These are phyloP conservation scores for Kalmusia sp. DNA, from an alignment of 2,329 filamentous ascomycete genomes.

Conservation along the genomic window DNA sequence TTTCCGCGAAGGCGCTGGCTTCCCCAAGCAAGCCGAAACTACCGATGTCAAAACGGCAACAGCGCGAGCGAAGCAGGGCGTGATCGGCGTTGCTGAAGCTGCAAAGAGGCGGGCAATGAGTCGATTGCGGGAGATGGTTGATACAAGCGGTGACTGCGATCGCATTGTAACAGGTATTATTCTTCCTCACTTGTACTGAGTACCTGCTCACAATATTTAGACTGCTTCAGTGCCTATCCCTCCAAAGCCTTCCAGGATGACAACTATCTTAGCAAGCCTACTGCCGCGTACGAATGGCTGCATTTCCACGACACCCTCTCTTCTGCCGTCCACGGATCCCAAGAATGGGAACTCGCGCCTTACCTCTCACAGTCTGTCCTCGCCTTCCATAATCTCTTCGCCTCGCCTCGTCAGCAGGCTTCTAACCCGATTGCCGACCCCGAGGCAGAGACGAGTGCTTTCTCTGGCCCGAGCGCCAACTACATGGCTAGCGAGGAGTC, in stretches of 20 bases:
- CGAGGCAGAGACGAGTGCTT: slow-evolving; percentile 65
- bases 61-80: slow-evolving; percentile 53
- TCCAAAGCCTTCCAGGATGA: slow-evolving; percentile 92
- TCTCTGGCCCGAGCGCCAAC: slow-evolving; percentile 81
- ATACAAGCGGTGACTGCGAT: slow-evolving; percentile 79
- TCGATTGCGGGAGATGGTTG: slow-evolving; percentile 76
- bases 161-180: slow-evolving; percentile 69
- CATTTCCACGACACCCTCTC: slow-evolving; percentile 89
- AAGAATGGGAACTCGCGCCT: slow-evolving; percentile 90
- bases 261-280: slow-evolving; percentile 85
- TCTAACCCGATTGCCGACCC: slow-evolving; percentile 53
- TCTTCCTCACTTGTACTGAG: too few relatives aligned
- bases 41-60: slow-evolving; percentile 61
- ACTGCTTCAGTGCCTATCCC: slow-evolving; percentile 88
- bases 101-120: slow-evolving; percentile 76
- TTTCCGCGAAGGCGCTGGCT: slow-evolving; percentile 80
- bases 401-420: slow-evolving; percentile 61
- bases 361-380: slow-evolving; percentile 88
- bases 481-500: slow-evolving; percentile 81
- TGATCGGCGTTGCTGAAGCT: slow-evolving; percentile 73
- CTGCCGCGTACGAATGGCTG: slow-evolving; percentile 90
- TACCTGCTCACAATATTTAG: slow-evolving; percentile 40
- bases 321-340: slow-evolving; percentile 77
- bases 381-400: slow-evolving; percentile 91
- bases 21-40: slow-evolving; percentile 65